These are phyloP conservation scores for Candolleomyces efflorescens DNA, from an alignment of 768 basidiomycete genomes.

Conservation along the genomic window DNA sequence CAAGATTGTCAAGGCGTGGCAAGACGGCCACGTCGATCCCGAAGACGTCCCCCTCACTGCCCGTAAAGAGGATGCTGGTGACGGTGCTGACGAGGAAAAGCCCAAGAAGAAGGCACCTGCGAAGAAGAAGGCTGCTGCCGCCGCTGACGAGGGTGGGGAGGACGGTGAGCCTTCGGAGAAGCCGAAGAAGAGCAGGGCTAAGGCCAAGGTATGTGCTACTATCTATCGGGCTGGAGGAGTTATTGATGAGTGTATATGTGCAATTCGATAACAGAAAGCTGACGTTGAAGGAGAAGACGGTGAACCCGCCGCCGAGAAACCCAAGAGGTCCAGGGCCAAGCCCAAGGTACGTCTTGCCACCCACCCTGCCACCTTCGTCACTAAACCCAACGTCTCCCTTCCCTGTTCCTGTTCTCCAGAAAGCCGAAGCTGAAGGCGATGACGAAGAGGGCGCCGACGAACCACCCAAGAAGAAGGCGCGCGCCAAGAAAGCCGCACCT, in stretches of 20 bases:
- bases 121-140: constrained; percentile 25
- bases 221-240: neutral
- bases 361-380: no score
- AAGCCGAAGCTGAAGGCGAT: constrained; percentile 16
- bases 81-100: constrained; percentile 40
- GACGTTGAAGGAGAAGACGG: constrained; percentile 14
- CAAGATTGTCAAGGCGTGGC: constrained; percentile 67
- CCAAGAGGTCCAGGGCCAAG: constrained; percentile 18
- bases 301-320: constrained; percentile 31
- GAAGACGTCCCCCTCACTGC: constrained; percentile 64
- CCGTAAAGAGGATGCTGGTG: constrained; percentile 29
- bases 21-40: constrained; percentile 72
- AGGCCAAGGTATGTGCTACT: constrained; percentile 24
- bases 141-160: constrained; percentile 18
- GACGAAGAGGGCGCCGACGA: constrained; percentile 18
- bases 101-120: constrained; percentile 41
- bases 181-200: constrained; percentile 42
- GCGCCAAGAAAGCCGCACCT: constrained; percentile 20
- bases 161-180: constrained; percentile 37
- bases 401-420: constrained; percentile 4
- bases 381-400: neutral
- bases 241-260: no score
- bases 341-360: constrained; percentile 17
- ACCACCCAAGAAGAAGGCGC: constrained; percentile 35
- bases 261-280: constrained; percentile 11